Evolutionary conservation across 768 basidiomycete species (phyloP).

Genomic region (Tulasnella sp.): DNA sequence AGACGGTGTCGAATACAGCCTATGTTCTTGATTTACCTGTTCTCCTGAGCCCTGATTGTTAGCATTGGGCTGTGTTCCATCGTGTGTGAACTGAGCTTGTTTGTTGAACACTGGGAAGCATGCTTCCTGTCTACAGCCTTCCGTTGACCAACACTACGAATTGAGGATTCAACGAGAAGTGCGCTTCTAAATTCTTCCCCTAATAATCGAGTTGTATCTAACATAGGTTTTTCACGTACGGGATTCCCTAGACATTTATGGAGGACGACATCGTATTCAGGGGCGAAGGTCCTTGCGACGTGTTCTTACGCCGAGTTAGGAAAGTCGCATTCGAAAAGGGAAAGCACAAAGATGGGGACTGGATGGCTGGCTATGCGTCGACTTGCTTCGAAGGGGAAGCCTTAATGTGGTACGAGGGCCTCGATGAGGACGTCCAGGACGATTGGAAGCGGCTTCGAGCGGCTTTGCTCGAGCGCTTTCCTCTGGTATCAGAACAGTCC

Average conservation of each 20-base stretch:
- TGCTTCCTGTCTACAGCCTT: too few species aligned
- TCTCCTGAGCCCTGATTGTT: too few species aligned
- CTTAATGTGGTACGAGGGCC: not conserved
- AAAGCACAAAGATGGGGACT: not conserved
- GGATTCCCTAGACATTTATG: not conserved
- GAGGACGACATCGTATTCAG: not conserved
- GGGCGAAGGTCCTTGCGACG: not conserved
- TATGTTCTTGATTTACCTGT: too few species aligned
- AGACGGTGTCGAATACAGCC: too few species aligned
- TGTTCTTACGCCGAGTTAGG: not conserved
- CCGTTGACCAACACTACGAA: too few species aligned
- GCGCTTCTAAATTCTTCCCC: too few species aligned
- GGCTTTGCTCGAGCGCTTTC: not conserved
- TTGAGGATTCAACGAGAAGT: too few species aligned
- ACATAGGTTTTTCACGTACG: too few species aligned
- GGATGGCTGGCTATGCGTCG: not conserved
- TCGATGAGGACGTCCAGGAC: slow-evolving; percentile 5
- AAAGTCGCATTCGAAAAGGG: not conserved
- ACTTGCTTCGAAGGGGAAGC: slow-evolving; percentile 13
- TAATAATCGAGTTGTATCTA: too few species aligned
- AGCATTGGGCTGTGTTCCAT: too few species aligned
- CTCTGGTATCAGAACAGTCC: not conserved
- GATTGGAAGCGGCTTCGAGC: slow-evolving; percentile 1
- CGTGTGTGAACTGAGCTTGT: too few species aligned
- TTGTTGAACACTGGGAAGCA: too few species aligned